Conservation (phyloP, 495 filamentous ascomycete species). For the Neurospora sp. region DNA sequence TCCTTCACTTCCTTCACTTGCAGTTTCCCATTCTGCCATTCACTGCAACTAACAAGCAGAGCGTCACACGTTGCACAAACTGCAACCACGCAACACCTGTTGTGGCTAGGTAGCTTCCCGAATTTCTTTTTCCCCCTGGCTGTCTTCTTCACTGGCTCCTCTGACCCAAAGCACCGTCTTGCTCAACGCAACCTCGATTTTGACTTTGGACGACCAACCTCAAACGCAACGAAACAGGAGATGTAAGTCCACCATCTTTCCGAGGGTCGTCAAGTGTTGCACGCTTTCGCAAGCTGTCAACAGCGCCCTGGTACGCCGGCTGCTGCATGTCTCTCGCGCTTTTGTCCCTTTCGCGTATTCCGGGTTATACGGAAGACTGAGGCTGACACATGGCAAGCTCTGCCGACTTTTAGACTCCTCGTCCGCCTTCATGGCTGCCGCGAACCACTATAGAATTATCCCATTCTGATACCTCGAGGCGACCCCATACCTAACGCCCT, state of each 20-base stretch:
- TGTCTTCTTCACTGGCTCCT: not conserved
- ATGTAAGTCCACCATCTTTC: not conserved
- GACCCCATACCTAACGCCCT: constrained; percentile 1
- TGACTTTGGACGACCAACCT: not conserved
- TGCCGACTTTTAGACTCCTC: constrained; percentile 17
- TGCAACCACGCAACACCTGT: not conserved
- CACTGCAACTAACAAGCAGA: not conserved
- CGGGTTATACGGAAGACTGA: not conserved
- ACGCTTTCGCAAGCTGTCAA: not conserved
- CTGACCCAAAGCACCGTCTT: no score
- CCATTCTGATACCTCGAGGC: constrained; percentile 16
- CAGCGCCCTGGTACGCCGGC: not conserved
- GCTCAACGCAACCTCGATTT: not conserved
- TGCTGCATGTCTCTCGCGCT: not conserved
- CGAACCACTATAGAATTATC: constrained; percentile 19
- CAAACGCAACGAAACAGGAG: not conserved
- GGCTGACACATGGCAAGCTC: not conserved
- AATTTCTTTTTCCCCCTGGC: not conserved
- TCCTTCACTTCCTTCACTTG: not conserved
- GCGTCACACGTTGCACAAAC: not conserved
- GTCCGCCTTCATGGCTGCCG: constrained; percentile 21
- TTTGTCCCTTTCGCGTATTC: not conserved
- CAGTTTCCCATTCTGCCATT: not conserved
- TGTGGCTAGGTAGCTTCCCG: not conserved
- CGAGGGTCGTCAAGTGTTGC: not conserved